Base-by-base conservation (phyloP, 495 filamentous ascomycete species). In the Pseudevernia furfuracea region DNA sequence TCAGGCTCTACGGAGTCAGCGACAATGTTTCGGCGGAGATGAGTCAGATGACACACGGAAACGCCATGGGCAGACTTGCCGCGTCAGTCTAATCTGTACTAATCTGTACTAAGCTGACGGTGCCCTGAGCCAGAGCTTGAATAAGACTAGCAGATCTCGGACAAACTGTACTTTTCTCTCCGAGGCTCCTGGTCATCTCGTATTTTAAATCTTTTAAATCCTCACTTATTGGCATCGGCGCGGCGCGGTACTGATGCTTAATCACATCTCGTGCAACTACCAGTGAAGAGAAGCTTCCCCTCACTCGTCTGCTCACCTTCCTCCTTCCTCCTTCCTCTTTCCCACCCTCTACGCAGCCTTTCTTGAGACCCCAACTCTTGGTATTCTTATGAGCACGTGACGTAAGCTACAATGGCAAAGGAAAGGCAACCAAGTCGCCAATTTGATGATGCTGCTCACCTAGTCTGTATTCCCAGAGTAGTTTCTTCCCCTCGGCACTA, bases 81-180 rank as follows among this genome's bases (percentile, higher is more conserved):
- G 30, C 4, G 52, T 55, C 28, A 6, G 49, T 53, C 49, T 32
- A 34, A 21, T 49, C 52, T n/a, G 28, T 34, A 17, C 49, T 32
- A 34, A 21, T 49, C 52, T n/a, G 28, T 34, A 17, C 52, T 55
- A 34, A 55, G 52, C 52, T 34, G 52, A 55, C 52, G 30, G 52
- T 7, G 28, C 14, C 30, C 3, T 34, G 15, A 3, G 1, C 49
- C 28, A 49, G 25, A 4, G 25, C 25, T 32, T 17, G 28, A 32
- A 53, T 9, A 34, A 30, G 52, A 17, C 10, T 55, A 55, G 52
- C 52, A 12, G 4, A 1, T 14, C 4, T 25, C 12, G 46, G 23
- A 23, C 1, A 28, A 52, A 19, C 12, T n/a, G n/a, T n/a, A n/a
- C n/a, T n/a, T n/a, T n/a, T n/a, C n/a, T 48, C 23, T 30, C 46